Evolutionary conservation across 495 filamentous ascomycete genomes (phyloP).

Genomic region (Xylaria palmicola): DNA sequence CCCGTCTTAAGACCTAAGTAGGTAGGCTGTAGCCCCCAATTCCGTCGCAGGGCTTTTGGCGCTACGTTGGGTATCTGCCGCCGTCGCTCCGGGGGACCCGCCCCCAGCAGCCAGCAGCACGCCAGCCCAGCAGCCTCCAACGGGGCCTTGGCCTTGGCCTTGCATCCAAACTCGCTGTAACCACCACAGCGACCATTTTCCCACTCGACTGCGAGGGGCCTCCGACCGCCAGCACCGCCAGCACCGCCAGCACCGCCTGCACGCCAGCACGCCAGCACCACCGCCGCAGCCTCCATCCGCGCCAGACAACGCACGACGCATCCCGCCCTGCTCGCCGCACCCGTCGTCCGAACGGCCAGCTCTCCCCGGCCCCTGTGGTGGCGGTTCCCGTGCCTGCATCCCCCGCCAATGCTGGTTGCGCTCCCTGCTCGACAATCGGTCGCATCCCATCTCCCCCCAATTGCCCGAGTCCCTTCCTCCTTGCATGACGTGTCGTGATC

Average conservation of each 20-base stretch:
- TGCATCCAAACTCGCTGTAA: constrained; percentile 2
- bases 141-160: not conserved
- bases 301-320: constrained; percentile 2
- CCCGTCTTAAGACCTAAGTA: not conserved
- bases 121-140: not conserved
- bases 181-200: constrained; percentile 2
- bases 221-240: not conserved
- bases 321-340: not conserved
- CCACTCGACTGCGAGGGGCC: constrained; percentile 9
- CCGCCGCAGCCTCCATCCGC: not conserved
- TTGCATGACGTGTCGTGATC: constrained; percentile 34
- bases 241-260: not conserved
- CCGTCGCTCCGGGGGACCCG: constrained; percentile 13
- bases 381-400: constrained; percentile 16
- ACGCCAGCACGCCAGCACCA: no score
- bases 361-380: constrained; percentile 5
- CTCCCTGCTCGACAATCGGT: constrained; percentile 13
- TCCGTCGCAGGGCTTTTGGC: no score
- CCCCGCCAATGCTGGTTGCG: constrained; percentile 18
- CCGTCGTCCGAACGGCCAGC: not conserved
- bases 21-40: no score
- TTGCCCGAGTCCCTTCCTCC: constrained; percentile 12
- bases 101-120: not conserved
- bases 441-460: constrained; percentile 11
- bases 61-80: no score